A percentile compares a stretch with the other conserved stretches of the same genome.
phyloP scores from a whole-genome alignment of 805 yeast genomes.

The Starmera quercuum region DNA sequence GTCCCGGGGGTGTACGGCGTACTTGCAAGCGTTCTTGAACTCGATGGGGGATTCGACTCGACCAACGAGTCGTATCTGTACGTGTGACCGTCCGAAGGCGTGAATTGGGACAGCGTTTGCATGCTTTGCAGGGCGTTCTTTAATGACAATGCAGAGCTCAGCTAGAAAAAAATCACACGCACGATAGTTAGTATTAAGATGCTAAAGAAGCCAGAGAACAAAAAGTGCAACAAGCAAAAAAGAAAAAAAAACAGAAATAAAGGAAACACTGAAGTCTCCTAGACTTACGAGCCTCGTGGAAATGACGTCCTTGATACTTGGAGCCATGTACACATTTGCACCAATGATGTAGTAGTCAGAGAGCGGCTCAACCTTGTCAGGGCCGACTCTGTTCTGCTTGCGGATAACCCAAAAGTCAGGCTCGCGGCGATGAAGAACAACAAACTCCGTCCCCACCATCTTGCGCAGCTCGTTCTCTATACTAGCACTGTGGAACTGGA shows the following conservation, averaged over 20 bases:
- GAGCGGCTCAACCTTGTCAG: constrained; percentile 42
- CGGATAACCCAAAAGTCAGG: constrained; percentile 92
- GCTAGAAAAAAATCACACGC: no score
- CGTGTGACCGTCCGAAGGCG: constrained; percentile 55
- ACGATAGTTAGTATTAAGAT: no score
- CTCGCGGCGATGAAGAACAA: constrained; percentile 65
- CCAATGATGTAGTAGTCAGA: constrained; percentile 86
- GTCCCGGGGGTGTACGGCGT: constrained; percentile 20
- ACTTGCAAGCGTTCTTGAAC: constrained; percentile 16
- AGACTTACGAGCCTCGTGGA: constrained; percentile 63
- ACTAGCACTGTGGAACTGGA: constrained; percentile 22
- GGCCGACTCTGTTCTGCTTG: constrained; percentile 62
- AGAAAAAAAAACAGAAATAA: constrained; percentile 36
- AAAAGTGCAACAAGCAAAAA: neutral
- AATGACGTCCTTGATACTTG: constrained; percentile 62
- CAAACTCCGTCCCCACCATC: constrained; percentile 83
- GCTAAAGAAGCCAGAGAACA: no score
- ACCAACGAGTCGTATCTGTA: constrained; percentile 22
- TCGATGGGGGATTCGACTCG: constrained; percentile 4
- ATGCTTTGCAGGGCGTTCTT: constrained; percentile 40
- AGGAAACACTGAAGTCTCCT: no score
- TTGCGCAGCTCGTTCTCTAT: constrained; percentile 55
- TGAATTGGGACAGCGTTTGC: constrained; percentile 42
- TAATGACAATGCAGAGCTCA: constrained; percentile 23
- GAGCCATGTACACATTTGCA: constrained; percentile 89